Base-by-base conservation (phyloP, 306 rosid genomes). In the Dicorynia guianensis region DNA sequence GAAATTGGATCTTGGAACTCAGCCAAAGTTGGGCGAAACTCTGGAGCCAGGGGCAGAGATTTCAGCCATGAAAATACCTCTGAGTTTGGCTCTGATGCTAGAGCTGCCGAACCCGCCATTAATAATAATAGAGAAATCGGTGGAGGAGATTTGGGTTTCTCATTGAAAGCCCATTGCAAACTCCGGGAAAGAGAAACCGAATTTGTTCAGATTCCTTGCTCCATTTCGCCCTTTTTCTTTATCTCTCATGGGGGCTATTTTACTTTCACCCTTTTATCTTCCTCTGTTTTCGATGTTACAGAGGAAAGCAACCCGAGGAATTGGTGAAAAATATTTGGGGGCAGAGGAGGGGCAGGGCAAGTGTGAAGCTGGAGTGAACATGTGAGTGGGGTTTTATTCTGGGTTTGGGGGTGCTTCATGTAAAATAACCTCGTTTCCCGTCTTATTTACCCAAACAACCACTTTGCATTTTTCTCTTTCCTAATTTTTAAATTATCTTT, bases 1-100 rank as follows among this genome's bases (percentile, higher is more conserved):
- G 87, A 83, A 79, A 96, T 96, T 66, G 99, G 99, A 93, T 96
- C 99, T 83, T 90, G 93, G 69, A 96, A 96, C 90, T 96, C 99
- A 0, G 96, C 83, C 14, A 79, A 49, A 25, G 76, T 87, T 0
- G 99, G 99, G 8, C 89, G 78, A 78, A 92, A 96, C 78, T 90
- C 99, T 1, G 99, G 99, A 3, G 99, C 99, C 4, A 85, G 46
- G 17, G 99, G 98, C 50, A 96, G 83, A 66, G 98, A 84, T 80
- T 89, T 86, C 7, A 96, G 94, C 99, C 99, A 96, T 30, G 90
- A 71, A 46, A 88, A 77, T 33, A 96, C 98, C 84, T 96, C 99
- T 35, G 72, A 88, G 75, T 85, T 73, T 30, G 85, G 76, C 84
- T 94, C 97, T 12, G 89, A 55, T 1, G 87, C 65, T 33, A 85